Percentiles rank a stretch among this genome's conserved stretches.
Conservation (phyloP, 306 rosid species). For the Prinsepia uniflora region DNA sequence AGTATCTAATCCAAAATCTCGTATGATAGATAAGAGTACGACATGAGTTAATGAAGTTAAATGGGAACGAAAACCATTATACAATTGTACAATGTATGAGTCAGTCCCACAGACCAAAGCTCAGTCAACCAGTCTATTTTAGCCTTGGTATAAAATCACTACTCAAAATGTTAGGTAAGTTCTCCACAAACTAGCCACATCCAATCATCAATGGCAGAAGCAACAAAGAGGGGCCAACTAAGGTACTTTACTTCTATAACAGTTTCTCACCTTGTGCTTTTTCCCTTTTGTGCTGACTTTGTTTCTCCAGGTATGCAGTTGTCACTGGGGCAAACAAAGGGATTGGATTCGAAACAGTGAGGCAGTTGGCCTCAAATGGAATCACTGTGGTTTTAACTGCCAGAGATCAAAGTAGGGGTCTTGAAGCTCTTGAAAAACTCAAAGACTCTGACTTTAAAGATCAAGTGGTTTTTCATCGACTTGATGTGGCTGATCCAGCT, state of each 20-base stretch:
- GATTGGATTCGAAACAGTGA: conserved; percentile 26
- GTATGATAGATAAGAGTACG: no score
- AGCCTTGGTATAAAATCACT: no score
- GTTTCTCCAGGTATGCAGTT: background rate
- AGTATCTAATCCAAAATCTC: no score
- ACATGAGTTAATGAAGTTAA: no score
- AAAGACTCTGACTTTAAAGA: conserved; percentile 11
- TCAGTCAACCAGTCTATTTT: no score
- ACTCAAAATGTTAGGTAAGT: no score
- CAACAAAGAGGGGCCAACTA: background rate
- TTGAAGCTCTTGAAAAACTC: conserved; percentile 28
- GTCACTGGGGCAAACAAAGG: conserved; percentile 41
- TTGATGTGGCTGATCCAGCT: conserved; percentile 30
- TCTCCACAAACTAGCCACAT: no score
- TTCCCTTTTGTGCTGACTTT: background rate
- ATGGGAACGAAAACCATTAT: no score
- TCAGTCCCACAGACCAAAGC: no score
- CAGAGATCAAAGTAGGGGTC: conserved; percentile 29
- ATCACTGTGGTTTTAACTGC: conserved; percentile 31
- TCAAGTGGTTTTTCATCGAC: conserved; percentile 28
- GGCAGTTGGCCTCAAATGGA: conserved; percentile 34
- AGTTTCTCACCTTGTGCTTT: background rate
- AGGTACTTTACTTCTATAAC: background rate
- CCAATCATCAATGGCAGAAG: background rate
- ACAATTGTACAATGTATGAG: no score